Conservation (phyloP, 2,329 filamentous ascomycete species). For the Talaromyces sp. region DNA sequence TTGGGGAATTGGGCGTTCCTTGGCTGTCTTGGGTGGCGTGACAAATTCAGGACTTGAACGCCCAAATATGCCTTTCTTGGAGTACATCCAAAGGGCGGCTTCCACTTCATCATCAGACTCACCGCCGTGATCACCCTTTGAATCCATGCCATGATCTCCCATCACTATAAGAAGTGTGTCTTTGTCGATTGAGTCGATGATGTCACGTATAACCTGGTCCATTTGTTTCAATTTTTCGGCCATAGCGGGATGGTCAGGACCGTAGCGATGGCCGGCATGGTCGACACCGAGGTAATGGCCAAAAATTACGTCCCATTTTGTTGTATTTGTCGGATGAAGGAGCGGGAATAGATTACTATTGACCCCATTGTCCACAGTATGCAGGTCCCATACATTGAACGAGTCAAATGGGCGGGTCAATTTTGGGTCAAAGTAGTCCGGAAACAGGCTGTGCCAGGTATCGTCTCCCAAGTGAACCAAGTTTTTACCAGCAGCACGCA, state of each 20-base stretch:
- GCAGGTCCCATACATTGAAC: slow-evolving; percentile 96
- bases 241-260: slow-evolving; percentile 90
- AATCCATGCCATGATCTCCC: slow-evolving; percentile 99
- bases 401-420: slow-evolving; percentile 89
- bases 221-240: slow-evolving; percentile 84
- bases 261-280: slow-evolving; percentile 93
- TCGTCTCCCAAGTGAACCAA: slow-evolving; percentile 96
- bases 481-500: slow-evolving; percentile 61
- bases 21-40: slow-evolving; percentile 61
- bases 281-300: slow-evolving; percentile 94
- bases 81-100: slow-evolving; percentile 97
- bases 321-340: slow-evolving; percentile 57
- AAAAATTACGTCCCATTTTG: slow-evolving; percentile 88
- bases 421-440: slow-evolving; percentile 82
- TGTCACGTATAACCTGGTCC: slow-evolving; percentile 68
- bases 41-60: slow-evolving; percentile 57
- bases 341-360: slow-evolving; percentile 78
- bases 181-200: slow-evolving; percentile 70
- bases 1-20: slow-evolving; percentile 67
- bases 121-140: slow-evolving; percentile 95
- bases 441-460: slow-evolving; percentile 92
- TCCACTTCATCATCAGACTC: slow-evolving; percentile 96
- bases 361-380: slow-evolving; percentile 94
- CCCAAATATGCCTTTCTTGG: slow-evolving; percentile 78
- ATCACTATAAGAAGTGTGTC: slow-evolving; percentile 86